Base-by-base conservation (phyloP, 2,329 filamentous ascomycete species). In the Shiraia bambusicola region DNA sequence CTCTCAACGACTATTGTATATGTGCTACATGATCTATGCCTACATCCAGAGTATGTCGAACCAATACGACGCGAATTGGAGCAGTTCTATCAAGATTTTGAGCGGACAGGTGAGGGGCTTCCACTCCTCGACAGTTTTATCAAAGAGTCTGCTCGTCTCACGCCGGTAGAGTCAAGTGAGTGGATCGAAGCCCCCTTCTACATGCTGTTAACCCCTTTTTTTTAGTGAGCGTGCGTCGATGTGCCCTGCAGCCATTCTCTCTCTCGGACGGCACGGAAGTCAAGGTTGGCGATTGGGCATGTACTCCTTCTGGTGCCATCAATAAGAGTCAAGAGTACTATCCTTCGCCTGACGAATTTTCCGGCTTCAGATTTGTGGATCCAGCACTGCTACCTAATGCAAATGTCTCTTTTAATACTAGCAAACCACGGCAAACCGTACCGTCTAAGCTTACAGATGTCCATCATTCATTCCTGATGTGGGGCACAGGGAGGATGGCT, bases 41-140 rank as follows among this genome's bases (percentile, higher is more conserved):
- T 45, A 26, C 45, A 51, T 12, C 36, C 40, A n/a, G 48, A 48
- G 27, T 51, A 45, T 32, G 9, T 48, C 6, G 31, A 45, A 8
- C 45, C 38, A 5, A 38, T 52, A 3, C 45, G 49, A 3, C 13
- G 27, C 19, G 49, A 49, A 13, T 16, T 47, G 16, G 34, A 47
- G 24, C 35, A 32, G 4, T 14, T n/a, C 6, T 47, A 42, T 27
- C 14, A 19, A 16, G 25, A 14, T 2, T 49, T 35, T 7, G 42
- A 43, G 29, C 4, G 7, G 4, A 46, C 41, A 2, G 37, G 32
- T 8, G 15, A 22, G 3, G 49, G 42, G 3, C 17, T 52, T 6
- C 49, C 49, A 11, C 38, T 49, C 7, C 34, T 52, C 3, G 49
- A 52, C 17, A 47, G 46, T 25, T 49, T 50, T 27, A 34, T 50